A percentile compares a stretch with the other conserved stretches of the same genome.
Evolutionary conservation across 129 eudicot species (phyloP).

Genomic region (Gnaphalium uliginosum): DNA sequence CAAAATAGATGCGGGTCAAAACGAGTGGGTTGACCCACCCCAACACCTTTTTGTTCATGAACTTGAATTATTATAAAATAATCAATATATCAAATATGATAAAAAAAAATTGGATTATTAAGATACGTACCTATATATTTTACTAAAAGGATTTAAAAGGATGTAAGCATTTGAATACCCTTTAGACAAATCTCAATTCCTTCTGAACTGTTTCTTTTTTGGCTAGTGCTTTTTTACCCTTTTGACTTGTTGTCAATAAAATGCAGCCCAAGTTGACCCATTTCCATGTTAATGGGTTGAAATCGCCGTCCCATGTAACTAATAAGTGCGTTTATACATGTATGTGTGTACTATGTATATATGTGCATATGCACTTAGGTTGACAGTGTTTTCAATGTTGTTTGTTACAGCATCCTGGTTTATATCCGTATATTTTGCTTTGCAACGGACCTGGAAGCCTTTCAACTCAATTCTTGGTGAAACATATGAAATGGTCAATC

Average conservation of each 20-base stretch:
- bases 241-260: background rate
- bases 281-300: constrained; percentile 14
- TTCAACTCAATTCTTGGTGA: constrained; percentile 98
- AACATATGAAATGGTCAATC: constrained; percentile 91
- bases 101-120: background rate
- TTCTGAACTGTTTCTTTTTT: background rate
- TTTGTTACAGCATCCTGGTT: constrained; percentile 73
- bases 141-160: background rate
- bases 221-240: background rate
- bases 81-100: background rate
- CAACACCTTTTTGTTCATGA: background rate
- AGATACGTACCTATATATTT: background rate
- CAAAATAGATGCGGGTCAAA: constrained; percentile 5
- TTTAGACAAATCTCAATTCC: background rate
- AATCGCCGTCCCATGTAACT: background rate
- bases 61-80: background rate
- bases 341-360: background rate
- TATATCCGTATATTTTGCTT: constrained; percentile 77
- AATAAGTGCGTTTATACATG: background rate
- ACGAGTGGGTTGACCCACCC: constrained; percentile 8
- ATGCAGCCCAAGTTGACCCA: background rate
- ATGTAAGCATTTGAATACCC: constrained; percentile 7
- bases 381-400: constrained; percentile 18
- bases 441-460: constrained; percentile 97
- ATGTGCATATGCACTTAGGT: constrained; percentile 9